A percentile compares a stretch with the other conserved stretches of the same genome.
Evolutionary conservation across 75 land plant species (phyloP).

Genomic region (Pseudotsuga menziesii): DNA sequence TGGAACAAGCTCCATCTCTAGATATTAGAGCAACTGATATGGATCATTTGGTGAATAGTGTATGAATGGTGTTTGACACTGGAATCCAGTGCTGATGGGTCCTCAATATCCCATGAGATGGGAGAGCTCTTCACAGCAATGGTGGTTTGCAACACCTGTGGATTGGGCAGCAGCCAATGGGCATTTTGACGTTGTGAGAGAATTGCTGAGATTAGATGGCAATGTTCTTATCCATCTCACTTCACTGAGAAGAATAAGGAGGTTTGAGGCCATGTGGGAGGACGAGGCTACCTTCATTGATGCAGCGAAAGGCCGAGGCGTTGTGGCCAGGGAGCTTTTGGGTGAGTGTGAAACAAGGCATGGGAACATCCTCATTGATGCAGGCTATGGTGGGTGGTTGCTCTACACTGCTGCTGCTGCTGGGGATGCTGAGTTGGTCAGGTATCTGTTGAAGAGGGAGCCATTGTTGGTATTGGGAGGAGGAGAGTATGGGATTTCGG

Average conservation of each 20-base stretch:
- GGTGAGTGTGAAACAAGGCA: conserved; percentile 30
- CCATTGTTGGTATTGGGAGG: conserved; percentile 63
- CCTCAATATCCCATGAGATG: conserved; percentile 62
- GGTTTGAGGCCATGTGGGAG: conserved; percentile 70
- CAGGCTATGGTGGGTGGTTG: conserved; percentile 75
- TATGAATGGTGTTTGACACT: neutral
- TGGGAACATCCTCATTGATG: conserved; percentile 46
- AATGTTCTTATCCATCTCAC: conserved; percentile 71
- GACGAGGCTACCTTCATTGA: conserved; percentile 29
- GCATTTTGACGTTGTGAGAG: conserved; percentile 62
- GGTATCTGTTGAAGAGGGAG: conserved; percentile 37
- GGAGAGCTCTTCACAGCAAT: conserved; percentile 71
- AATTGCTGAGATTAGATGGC: conserved; percentile 61
- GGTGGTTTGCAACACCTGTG: conserved; percentile 86
- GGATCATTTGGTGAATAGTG: neutral
- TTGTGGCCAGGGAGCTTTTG: conserved; percentile 49
- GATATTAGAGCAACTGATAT: neutral
- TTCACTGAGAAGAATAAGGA: conserved; percentile 54
- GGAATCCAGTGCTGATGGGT: conserved; percentile 23
- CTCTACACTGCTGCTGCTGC: conserved; percentile 73
- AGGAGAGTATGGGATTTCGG: conserved; percentile 71
- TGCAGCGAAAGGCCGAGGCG: conserved; percentile 52
- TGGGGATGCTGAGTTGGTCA: conserved; percentile 47
- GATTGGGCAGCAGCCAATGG: conserved; percentile 84
- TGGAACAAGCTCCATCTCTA: neutral